Evolutionary conservation across 2,329 filamentous ascomycete species (phyloP).

Genomic region (Aspergillus sp.): DNA sequence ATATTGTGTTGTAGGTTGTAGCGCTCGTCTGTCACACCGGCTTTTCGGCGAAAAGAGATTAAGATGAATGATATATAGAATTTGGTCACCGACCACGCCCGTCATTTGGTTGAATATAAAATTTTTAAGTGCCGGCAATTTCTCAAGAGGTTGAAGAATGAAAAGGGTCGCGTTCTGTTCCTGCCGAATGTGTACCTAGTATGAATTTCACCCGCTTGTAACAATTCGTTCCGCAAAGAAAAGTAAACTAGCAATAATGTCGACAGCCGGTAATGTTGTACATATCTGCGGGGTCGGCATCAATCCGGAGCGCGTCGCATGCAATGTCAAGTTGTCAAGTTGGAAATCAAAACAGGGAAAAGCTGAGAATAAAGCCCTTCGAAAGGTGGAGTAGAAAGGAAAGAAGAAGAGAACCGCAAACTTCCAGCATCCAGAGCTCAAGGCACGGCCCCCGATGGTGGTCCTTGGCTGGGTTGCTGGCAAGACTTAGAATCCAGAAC

Average conservation of each 20-base stretch:
- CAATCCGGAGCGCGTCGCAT: conserved; percentile 22
- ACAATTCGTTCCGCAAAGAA: conserved; percentile 2
- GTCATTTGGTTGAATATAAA: not conserved
- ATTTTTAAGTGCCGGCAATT: not conserved
- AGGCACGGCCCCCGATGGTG: conserved; percentile 6
- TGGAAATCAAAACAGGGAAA: not conserved
- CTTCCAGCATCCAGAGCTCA: conserved; percentile 6
- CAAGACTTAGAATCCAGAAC: conserved; percentile 24
- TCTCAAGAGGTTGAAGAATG: not conserved
- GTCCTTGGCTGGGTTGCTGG: conserved; percentile 5
- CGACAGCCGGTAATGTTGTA: conserved; percentile 24
- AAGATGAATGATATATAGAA: not conserved
- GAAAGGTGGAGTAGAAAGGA: not conserved
- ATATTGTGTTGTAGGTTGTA: conserved; percentile 10
- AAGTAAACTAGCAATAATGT: conserved; percentile 12
- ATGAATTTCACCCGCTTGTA: conserved; percentile 4
- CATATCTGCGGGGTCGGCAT: conserved; percentile 24
- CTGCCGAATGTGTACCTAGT: conserved; percentile 1
- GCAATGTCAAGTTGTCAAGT: conserved; percentile 10
- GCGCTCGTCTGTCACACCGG: conserved; percentile 3
- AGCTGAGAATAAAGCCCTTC: not conserved
- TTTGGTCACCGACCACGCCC: not conserved
- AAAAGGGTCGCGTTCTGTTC: not conserved
- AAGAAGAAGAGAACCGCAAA: not conserved
- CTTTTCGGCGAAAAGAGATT: conserved; percentile 4